Evolutionary conservation across 495 filamentous ascomycete species (phyloP).

Genomic region (Penicillium maclennaniae): DNA sequence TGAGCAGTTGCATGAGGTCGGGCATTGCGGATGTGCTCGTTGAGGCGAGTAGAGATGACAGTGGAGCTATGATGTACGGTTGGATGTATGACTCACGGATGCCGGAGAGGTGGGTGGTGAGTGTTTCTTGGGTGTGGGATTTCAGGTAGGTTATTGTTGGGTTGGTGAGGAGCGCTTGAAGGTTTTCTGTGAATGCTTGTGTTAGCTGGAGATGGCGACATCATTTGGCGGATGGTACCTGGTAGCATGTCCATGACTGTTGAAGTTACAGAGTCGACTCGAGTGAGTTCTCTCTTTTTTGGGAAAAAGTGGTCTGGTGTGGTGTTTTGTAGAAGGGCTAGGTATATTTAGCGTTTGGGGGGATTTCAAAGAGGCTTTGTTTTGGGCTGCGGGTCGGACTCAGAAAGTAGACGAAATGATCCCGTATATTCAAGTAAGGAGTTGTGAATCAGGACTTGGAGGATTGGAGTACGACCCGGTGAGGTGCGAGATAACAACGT

Average conservation of each 20-base stretch:
- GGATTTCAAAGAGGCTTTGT: slow-evolving; percentile 1
- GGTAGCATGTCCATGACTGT: not conserved
- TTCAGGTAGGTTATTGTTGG: slow-evolving; percentile 18
- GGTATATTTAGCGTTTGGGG: not conserved
- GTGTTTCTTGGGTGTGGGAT: slow-evolving; percentile 15
- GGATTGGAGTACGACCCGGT: not conserved
- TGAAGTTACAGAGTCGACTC: not conserved
- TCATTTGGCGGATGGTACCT: not conserved
- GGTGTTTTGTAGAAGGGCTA: slow-evolving; percentile 13
- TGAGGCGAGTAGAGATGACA: slow-evolving; percentile 47
- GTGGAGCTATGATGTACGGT: slow-evolving; percentile 39
- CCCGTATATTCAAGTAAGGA: not conserved
- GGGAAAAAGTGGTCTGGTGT: not conserved
- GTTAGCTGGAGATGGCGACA: not conserved
- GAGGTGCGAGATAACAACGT: slow-evolving; percentile 3
- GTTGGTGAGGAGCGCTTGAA: slow-evolving; percentile 29
- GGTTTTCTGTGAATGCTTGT: slow-evolving; percentile 10
- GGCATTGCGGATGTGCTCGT: slow-evolving; percentile 46
- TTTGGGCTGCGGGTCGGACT: not conserved
- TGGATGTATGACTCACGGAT: slow-evolving; percentile 37
- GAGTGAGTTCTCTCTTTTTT: not conserved
- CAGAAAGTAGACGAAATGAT: not conserved
- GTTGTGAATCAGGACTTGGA: not conserved
- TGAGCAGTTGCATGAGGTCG: slow-evolving; percentile 57
- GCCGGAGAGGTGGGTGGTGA: slow-evolving; percentile 29